These are phyloP conservation scores for Malassezia psittaci DNA, from an alignment of 1,284 basidiomycete genomes.

Conservation along the genomic window DNA sequence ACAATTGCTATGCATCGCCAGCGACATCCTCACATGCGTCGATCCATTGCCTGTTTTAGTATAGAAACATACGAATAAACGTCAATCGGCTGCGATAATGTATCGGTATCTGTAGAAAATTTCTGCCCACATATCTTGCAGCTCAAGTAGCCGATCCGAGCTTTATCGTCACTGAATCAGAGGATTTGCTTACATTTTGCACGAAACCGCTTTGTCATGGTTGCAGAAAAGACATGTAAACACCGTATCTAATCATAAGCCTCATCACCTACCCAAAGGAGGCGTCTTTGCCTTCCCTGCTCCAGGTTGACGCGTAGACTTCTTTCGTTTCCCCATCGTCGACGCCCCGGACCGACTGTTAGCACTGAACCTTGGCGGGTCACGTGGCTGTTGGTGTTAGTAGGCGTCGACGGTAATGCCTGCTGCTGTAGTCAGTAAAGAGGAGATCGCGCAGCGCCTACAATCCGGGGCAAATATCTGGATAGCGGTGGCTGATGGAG, in stretches of 20 bases:
- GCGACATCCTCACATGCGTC: slow-evolving; percentile 78
- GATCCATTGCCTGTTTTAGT: slow-evolving; percentile 58
- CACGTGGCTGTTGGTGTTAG: slow-evolving; percentile 8
- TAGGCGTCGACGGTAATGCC: neutral
- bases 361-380: neutral
- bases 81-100: slow-evolving; percentile 75
- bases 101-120: slow-evolving; percentile 50
- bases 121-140: slow-evolving; percentile 46
- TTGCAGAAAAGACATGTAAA: slow-evolving; percentile 66
- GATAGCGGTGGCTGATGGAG: slow-evolving; percentile 44
- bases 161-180: slow-evolving; percentile 46
- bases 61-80: slow-evolving; percentile 59
- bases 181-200: slow-evolving; percentile 67
- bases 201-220: slow-evolving; percentile 76
- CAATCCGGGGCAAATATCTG: slow-evolving; percentile 35
- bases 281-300: slow-evolving; percentile 26
- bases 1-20: neutral
- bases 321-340: slow-evolving; percentile 41
- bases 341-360: neutral
- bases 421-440: neutral
- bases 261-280: slow-evolving; percentile 28
- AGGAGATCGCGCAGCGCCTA: neutral
- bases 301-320: slow-evolving; percentile 29
- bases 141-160: slow-evolving; percentile 29
- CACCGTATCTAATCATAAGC: slow-evolving; percentile 38